Evolutionary conservation across 441 rosid genomes (phyloP).

Genomic region (Raphanus hybrid): DNA sequence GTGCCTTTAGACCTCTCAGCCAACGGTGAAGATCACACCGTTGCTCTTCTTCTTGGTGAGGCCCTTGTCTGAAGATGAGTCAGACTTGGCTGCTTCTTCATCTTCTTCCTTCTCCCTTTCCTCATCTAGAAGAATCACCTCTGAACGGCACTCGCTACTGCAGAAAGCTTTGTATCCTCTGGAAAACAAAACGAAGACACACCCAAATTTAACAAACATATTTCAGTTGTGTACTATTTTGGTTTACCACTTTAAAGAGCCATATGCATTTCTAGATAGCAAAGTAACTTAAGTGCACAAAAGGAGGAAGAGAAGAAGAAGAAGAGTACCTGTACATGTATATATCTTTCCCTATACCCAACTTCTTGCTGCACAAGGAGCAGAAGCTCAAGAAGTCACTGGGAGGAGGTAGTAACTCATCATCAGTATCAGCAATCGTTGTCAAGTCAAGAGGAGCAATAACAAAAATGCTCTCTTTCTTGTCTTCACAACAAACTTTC

Average conservation of each 20-base stretch:
- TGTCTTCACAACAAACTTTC: slow-evolving; percentile 26
- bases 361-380: slow-evolving; percentile 62
- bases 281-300: slow-evolving; percentile 8
- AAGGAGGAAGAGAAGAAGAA: neutral
- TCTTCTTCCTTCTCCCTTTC: slow-evolving; percentile 43
- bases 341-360: slow-evolving; percentile 69
- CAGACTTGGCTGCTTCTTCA: neutral
- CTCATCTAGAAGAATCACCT: slow-evolving; percentile 61
- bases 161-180: slow-evolving; percentile 90
- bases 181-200: slow-evolving; percentile 22
- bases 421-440: slow-evolving; percentile 8
- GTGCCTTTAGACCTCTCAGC: slow-evolving; percentile 25
- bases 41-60: slow-evolving; percentile 40
- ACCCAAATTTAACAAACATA: no score
- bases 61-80: slow-evolving; percentile 31
- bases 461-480: slow-evolving; percentile 46
- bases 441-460: slow-evolving; percentile 45
- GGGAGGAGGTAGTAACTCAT: slow-evolving; percentile 30
- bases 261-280: slow-evolving; percentile 14
- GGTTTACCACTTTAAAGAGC: neutral
- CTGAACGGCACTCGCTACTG: slow-evolving; percentile 65
- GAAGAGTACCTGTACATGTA: slow-evolving; percentile 80
- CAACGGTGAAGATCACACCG: slow-evolving; percentile 46
- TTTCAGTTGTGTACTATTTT: no score
- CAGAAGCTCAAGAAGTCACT: slow-evolving; percentile 78